Base-by-base conservation (phyloP, 257 asterid species). In the Perilla frutescens region DNA sequence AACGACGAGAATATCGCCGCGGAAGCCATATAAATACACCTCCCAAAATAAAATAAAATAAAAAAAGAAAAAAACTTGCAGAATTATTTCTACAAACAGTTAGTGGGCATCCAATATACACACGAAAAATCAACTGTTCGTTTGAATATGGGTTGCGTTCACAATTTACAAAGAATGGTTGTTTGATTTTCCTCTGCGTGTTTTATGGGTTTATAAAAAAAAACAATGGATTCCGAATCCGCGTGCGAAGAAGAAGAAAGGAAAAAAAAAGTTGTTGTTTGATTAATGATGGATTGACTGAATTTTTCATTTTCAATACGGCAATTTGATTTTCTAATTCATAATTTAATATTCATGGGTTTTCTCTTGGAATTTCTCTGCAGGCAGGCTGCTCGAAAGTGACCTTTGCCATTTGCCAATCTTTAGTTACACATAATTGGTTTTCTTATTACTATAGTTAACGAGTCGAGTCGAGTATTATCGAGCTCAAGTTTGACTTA, bases 1-100 rank as follows among this genome's bases (percentile, higher is more conserved):
- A 88, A 72, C 81, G 97, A 88, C 76, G 96, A 83, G 76, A 88
- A 88, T 45, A 84, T 86, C 45, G 87, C 93, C 62, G 88, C 91
- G 4, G 93, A 86, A 12, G 90, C 92, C 96, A 91, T 91, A 26
- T 91, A 13, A 20, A 45, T 84, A 12, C 31, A 64, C 13, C 12
- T 36, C 36, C 1, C 34, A 63, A 1, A 14, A 15, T 9, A 68
- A 43, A 34, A 1, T 7, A 34, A 20, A 5, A 9, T 40, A 6
- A 3, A 32, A n/a, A 26, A 11, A 10, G 3, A 6, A 32, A 26
- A 58, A 53, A 54, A 72, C 55, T 4, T 7, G 40, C 31, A 2
- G 14, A 43, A 39, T 20, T 29, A 64, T 65, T 74, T 63, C 67
- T 15, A 74, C 72, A 55, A 74, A 74, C 67, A 64, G 66, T 4